A percentile compares a stretch with the other conserved stretches of the same genome.
These are phyloP conservation scores for Hygrophorus russula DNA, from an alignment of 768 basidiomycete species.

Conservation along the genomic window DNA sequence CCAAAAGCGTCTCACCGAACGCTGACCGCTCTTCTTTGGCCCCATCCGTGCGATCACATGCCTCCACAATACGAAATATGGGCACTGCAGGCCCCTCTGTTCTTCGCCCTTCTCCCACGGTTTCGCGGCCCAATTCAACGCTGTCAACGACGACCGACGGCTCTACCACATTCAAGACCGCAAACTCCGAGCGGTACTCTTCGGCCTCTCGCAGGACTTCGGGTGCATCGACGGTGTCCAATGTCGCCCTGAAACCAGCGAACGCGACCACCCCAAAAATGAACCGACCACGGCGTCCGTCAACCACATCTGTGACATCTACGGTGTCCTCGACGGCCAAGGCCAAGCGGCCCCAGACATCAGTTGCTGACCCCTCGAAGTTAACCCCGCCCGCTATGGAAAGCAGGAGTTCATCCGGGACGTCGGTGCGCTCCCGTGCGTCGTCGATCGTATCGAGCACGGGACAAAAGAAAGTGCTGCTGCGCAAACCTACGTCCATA, in stretches of 20 bases:
- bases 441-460: slow-evolving; percentile 18
- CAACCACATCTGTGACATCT: slow-evolving; percentile 6
- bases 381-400: slow-evolving; percentile 17
- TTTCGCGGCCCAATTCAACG: slow-evolving; percentile 12
- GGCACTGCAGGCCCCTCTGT: slow-evolving; percentile 8
- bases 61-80: slow-evolving; percentile 20
- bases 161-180: slow-evolving; percentile 34
- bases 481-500: background rate
- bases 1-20: background rate
- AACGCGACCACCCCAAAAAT: slow-evolving; percentile 1
- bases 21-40: slow-evolving; percentile 18
- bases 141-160: slow-evolving; percentile 23
- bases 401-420: slow-evolving; percentile 8
- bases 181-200: slow-evolving; percentile 20
- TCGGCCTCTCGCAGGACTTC: slow-evolving; percentile 22
- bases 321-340: slow-evolving; percentile 5
- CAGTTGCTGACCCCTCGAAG: slow-evolving; percentile 20
- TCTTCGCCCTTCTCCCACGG: slow-evolving; percentile 6
- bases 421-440: slow-evolving; percentile 3
- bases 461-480: slow-evolving; percentile 13
- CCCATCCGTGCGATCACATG: slow-evolving; percentile 19
- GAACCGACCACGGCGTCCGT: slow-evolving; percentile 4
- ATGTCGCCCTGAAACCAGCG: slow-evolving; percentile 4
- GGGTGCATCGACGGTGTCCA: slow-evolving; percentile 18
- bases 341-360: slow-evolving; percentile 20